Base-by-base conservation (phyloP, 768 basidiomycete genomes). In the Gelatoporia subvermispora region DNA sequence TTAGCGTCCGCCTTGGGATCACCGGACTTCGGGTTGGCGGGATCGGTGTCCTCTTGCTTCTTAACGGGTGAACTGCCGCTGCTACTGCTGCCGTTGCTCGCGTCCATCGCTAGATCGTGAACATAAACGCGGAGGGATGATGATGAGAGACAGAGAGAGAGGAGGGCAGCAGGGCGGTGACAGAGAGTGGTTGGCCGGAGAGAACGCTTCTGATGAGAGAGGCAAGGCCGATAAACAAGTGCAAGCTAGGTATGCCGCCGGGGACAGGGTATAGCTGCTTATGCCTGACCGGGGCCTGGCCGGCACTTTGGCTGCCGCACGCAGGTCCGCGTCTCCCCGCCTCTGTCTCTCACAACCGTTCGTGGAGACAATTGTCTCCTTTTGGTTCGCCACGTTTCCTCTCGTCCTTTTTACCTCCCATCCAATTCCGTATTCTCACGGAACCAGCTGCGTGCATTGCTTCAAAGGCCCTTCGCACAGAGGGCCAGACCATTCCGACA, bases 1-100 rank as follows among this genome's bases (percentile, higher is more conserved):
- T 89, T 91, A 28, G 78, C 61, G 60, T 87, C 85, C 42, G 75
- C 76, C 67, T 88, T 88, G 41, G 76, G 56, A 3, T 44, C 15
- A 43, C 58, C 51, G 36, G 60, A 62, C 56, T 60, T 60, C 22
- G 60, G 43, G 50, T 71, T 78, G 52, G 75, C 71, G 49, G 72
- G 74, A 48, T 81, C 78, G 41, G 62, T 53, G 36, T 74, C 82
- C 57, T 85, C 82, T 56, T 79, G 75, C 65, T 85, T 85, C 71
- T 77, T 82, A 56, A 84, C 71, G 34, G 53, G 23, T 39, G 46
- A 47, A 43, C 51, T 47, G 50, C 49, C 43, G 53, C 52, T 49
- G 49, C 49, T 45, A n/a, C 28, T 31, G 28, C 13, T 31, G 28
- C 28, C 28, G 53, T 44, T 42, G 47, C 43, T 55, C 35, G 52